Conservation (phyloP, 78 protist species). For the Cavenderia fasciculata region DNA sequence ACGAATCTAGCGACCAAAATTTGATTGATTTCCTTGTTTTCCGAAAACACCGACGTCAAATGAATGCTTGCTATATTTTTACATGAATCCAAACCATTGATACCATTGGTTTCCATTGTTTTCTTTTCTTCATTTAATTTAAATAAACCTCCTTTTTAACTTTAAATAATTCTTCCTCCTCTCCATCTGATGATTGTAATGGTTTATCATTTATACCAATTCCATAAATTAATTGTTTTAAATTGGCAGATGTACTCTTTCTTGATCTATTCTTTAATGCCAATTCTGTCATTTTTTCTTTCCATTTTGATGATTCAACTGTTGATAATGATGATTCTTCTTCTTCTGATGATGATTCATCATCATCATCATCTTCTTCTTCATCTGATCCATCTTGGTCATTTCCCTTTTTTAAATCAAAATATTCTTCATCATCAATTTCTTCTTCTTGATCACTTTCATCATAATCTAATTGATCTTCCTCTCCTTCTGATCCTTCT, state of each 20-base stretch:
- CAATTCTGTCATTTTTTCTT: conserved; percentile 10
- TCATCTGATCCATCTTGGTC: conserved; percentile 50
- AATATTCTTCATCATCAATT: conserved; percentile 42
- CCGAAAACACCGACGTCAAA: background rate
- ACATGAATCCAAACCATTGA: conserved; percentile 39
- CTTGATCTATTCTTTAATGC: background rate
- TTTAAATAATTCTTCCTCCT: conserved; percentile 61
- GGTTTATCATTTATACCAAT: background rate
- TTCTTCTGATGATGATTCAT: conserved; percentile 48
- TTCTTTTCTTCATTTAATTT: conserved; percentile 36
- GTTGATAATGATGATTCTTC: no score
- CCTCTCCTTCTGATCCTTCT: background rate
- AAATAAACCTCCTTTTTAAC: conserved; percentile 61
- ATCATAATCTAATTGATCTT: conserved; percentile 10
- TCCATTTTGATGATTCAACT: conserved; percentile 80
- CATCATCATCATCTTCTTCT: conserved; percentile 29
- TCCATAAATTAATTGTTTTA: conserved; percentile 51
- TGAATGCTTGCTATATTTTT: conserved; percentile 6
- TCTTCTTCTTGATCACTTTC: conserved; percentile 29
- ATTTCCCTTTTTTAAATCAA: conserved; percentile 17
- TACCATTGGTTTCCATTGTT: background rate
- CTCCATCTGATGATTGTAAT: background rate
- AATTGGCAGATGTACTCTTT: conserved; percentile 9
- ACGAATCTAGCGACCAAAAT: conserved; percentile 33
- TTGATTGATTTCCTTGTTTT: background rate